Percentiles rank a stretch among this genome's conserved stretches.
Conservation (phyloP, 495 filamentous ascomycete species). For the Diplogelasinospora grovesii region DNA sequence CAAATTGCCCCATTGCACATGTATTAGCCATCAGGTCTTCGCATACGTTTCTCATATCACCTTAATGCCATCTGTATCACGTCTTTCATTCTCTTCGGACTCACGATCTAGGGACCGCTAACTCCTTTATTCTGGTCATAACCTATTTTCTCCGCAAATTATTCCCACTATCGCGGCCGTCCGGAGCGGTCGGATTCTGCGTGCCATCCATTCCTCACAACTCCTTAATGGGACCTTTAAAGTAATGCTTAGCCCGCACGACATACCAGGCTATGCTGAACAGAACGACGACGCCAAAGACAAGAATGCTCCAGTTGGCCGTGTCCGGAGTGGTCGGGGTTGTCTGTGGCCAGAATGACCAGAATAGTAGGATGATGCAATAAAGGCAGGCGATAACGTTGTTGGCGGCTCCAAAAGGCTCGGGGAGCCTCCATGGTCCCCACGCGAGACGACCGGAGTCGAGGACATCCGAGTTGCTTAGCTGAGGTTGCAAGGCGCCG, state of each 20-base stretch:
- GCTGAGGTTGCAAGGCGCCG: constrained; percentile 25
- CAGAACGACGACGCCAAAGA: constrained; percentile 33
- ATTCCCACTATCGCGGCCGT: too few relatives aligned
- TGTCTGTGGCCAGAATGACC: constrained; percentile 44
- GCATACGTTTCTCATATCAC: too few relatives aligned
- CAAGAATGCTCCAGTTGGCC: constrained; percentile 44
- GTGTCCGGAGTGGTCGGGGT: constrained; percentile 25
- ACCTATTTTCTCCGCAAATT: too few relatives aligned
- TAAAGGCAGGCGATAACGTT: constrained; percentile 44
- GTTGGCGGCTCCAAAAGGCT: constrained; percentile 36
- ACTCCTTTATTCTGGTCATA: too few relatives aligned
- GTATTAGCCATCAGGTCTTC: too few relatives aligned
- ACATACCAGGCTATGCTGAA: constrained; percentile 44
- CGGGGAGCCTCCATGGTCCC: constrained; percentile 45
- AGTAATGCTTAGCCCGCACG: constrained; percentile 33
- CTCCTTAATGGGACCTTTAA: constrained; percentile 42
- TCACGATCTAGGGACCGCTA: too few relatives aligned
- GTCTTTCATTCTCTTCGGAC: too few relatives aligned
- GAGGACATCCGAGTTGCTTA: constrained; percentile 19
- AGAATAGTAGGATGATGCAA: constrained; percentile 42
- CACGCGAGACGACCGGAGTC: constrained; percentile 33
- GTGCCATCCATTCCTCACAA: too few relatives aligned
- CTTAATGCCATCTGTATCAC: too few relatives aligned
- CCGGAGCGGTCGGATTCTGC: too few relatives aligned
- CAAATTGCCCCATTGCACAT: too few relatives aligned